Evolutionary conservation across 169 alveolate genomes (phyloP), one percentile per base, ranked within the genome.

Genomic region (Plasmodium falciparum): DNA sequence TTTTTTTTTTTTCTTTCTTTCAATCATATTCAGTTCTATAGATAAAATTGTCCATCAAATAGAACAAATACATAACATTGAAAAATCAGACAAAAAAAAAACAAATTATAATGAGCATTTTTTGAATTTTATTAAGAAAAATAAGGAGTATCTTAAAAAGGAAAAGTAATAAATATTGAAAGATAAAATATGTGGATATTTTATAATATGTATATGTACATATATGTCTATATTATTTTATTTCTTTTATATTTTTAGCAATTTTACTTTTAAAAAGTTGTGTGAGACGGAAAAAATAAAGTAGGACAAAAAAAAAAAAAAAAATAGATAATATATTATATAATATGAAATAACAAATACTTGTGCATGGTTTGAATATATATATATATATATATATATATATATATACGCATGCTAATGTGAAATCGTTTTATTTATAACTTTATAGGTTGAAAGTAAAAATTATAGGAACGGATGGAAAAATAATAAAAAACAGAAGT

Each of bases 401-500:
- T 33, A 33, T 7, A 33, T 33, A 33, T 33, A 33, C 6, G 5
- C 24, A 63, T 24, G 11, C 9, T 7, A 39, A 58, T 4, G 33
- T 9, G 20, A 22, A 74, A 74, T 63, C 9, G 8, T 11, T 20
- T 7, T 43, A 39, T 17, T 50, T 24, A 65, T 22, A 7, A 9
- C n/a, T 15, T n/a, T 45, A 56, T 47, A 78, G 89, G 49, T 47
- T 78, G 67, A 78, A 78, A 78, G 89, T 78, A 29, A 78, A 78
- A 47, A 78, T 78, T 17, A 78, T 78, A 52, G 89, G 89, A 49
- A 78, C 78, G 3, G 69, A 78, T 50, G 89, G 89, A 70, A 78
- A 29, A 26, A 70, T 15, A 66, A 78, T 78, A 20, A 78, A 78
- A 66, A 78, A 78, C 61, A 78, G 67, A 39, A 49, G 89, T n/a